phyloP scores from a whole-genome alignment of 331 rosid species.

The Malus hybrid region DNA sequence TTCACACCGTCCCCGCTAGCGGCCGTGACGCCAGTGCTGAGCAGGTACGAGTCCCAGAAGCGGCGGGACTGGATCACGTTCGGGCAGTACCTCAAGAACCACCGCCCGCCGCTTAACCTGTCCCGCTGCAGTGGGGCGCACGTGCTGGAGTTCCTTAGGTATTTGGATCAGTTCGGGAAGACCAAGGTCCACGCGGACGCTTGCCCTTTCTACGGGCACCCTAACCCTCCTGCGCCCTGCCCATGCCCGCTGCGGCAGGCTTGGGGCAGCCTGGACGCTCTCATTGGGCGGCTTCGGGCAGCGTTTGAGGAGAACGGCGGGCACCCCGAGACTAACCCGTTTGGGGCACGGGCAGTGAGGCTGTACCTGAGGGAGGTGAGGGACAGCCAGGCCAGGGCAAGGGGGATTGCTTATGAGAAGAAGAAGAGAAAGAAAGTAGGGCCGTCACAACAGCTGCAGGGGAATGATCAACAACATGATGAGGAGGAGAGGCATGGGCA shows the following conservation, averaged over 20 bases:
- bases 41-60: conserved; percentile 49
- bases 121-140: conserved; percentile 49
- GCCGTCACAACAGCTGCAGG: not conserved
- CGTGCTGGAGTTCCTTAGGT: conserved; percentile 41
- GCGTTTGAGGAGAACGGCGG: conserved; percentile 59
- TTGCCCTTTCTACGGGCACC: conserved; percentile 42
- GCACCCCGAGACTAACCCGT: conserved; percentile 40
- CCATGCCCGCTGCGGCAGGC: conserved; percentile 42
- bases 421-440: conserved; percentile 36
- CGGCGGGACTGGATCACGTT: conserved; percentile 54
- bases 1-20: not conserved
- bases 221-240: conserved; percentile 41
- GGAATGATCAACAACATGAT: not conserved
- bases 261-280: conserved; percentile 47
- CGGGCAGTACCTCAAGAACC: conserved; percentile 48
- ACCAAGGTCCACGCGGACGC: conserved; percentile 32
- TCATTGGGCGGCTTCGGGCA: conserved; percentile 47
- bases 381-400: conserved; percentile 41
- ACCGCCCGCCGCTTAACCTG: conserved; percentile 38
- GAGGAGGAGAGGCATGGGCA: not conserved
- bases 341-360: conserved; percentile 40
- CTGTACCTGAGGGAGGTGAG: conserved; percentile 41
- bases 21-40: conserved; percentile 10
- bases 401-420: conserved; percentile 46
- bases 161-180: conserved; percentile 43